Conservation (phyloP, 2,329 filamentous ascomycete genomes). For the Scedosporium boydii region DNA sequence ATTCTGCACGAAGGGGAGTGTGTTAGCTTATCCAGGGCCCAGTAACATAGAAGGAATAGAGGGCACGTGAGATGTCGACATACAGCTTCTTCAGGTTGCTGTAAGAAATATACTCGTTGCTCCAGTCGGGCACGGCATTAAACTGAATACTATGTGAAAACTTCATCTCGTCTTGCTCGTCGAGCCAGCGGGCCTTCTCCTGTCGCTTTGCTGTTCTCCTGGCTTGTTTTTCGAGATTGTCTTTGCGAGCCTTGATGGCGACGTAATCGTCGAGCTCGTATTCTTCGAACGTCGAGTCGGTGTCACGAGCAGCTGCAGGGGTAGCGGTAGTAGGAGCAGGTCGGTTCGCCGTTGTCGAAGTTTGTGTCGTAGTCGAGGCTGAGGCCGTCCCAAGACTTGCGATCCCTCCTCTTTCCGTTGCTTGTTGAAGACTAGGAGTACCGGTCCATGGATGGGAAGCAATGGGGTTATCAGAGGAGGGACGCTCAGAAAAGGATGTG, state of each 20-base stretch:
- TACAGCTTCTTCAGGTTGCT: slow-evolving; percentile 98
- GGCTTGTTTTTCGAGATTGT: slow-evolving; percentile 21
- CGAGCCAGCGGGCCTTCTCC: slow-evolving; percentile 61
- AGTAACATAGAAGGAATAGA: neutral
- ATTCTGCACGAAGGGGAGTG: slow-evolving; percentile 48
- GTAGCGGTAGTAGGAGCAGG: neutral
- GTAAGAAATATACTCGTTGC: slow-evolving; percentile 94
- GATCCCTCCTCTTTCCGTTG: slow-evolving; percentile 7
- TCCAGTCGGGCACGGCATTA: slow-evolving; percentile 99
- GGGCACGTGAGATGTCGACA: slow-evolving; percentile 23
- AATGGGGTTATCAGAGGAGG: slow-evolving; percentile 3
- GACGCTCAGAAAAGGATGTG: neutral
- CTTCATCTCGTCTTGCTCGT: slow-evolving; percentile 86
- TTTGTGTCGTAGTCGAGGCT: neutral
- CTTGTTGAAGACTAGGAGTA: neutral
- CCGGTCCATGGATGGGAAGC: neutral
- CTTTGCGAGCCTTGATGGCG: slow-evolving; percentile 19
- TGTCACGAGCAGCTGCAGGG: slow-evolving; percentile 2
- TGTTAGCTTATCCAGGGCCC: neutral
- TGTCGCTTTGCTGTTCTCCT: slow-evolving; percentile 35
- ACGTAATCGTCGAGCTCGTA: slow-evolving; percentile 35
- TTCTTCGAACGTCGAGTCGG: slow-evolving; percentile 7
- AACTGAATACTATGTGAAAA: slow-evolving; percentile 99
- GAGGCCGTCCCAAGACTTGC: neutral
- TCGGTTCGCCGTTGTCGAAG: neutral